Base-by-base conservation (phyloP, 768 basidiomycete species). In the Suillus lakei region DNA sequence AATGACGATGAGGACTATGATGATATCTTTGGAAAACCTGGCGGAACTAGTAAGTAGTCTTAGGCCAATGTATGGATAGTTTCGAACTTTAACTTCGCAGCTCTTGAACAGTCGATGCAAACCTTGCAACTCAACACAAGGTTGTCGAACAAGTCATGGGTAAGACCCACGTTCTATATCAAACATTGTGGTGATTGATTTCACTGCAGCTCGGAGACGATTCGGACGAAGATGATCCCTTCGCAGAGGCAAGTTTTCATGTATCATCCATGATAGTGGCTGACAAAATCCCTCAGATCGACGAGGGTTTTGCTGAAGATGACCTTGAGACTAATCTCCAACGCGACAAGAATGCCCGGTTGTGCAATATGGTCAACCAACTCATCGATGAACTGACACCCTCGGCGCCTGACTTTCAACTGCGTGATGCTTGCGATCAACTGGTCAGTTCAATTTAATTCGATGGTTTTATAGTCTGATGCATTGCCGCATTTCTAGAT, bases 221-320 rank as follows among this genome's bases (percentile, higher is more conserved):
- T 39, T 88, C 87, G 3, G 95, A 97, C 64, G 96, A 97, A 61
- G 93, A 95, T 62, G 96, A 99, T 81, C 97, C 98, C 1, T 99
- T 99, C 70, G 96, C 97, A 3, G 94, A 96, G 82, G 94, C 93
- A 69, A 63, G 70, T 56, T 55, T 28, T 18, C 21, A 55, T 23
- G 26, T 34, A 34, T 55, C 55, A 16, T 59, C 53, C 43, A 32
- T 39, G 6, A 44, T 62, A 18, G 16, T 39, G 56, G 62, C 68
- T 66, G 53, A 68, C 63, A 53, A 60, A 44, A 1, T 34, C 46
- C 8, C 10, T 62, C 67, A 91, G 92, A 96, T 97, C 65, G 95
- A 98, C 71, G 96, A 96, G 81, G 93, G 91, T 8, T 96, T 95
- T 69, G 90, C 88, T 2, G 94, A 96, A 69, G 92, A 95, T 67